phyloP scores from a whole-genome alignment of 2,329 filamentous ascomycete species.

The Scedosporium boydii region DNA sequence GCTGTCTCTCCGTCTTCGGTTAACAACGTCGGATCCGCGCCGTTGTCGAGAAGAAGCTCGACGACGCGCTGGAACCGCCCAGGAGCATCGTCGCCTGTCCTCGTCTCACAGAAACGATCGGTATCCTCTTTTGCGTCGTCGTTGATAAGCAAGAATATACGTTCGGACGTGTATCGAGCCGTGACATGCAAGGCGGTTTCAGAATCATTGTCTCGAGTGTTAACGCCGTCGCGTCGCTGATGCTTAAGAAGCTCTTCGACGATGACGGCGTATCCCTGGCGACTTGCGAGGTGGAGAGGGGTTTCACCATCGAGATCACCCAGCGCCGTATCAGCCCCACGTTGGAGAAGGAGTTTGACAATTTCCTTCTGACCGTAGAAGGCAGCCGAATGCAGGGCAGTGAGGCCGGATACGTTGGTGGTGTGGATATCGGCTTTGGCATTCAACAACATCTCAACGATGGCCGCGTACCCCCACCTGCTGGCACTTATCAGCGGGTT shows the following conservation, averaged over 20 bases:
- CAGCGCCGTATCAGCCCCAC: not conserved
- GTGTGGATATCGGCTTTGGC: not conserved
- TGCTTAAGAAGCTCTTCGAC: not conserved
- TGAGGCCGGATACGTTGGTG: not conserved
- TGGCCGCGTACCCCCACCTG: not conserved
- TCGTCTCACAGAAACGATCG: not conserved
- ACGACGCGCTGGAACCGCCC: not conserved
- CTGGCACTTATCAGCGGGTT: not conserved
- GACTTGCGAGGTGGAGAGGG: not conserved
- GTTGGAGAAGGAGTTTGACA: not conserved
- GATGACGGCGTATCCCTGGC: not conserved
- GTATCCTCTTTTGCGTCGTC: not conserved
- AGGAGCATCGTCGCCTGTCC: not conserved
- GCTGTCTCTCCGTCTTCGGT: not conserved
- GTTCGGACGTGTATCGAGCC: not conserved
- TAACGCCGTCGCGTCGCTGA: not conserved
- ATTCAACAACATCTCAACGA: not conserved
- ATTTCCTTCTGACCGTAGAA: not conserved
- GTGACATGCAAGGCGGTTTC: not conserved
- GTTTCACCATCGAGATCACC: not conserved
- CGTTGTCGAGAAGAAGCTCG: not conserved
- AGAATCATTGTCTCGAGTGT: not conserved
- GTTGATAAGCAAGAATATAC: not conserved
- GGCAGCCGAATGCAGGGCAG: not conserved
- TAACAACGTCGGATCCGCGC: slow-evolving; percentile 6